A percentile compares a stretch with the other conserved stretches of the same genome.
These are phyloP conservation scores for Aaosphaeria arxii DNA, from an alignment of 2,329 filamentous ascomycete species.

Conservation along the genomic window DNA sequence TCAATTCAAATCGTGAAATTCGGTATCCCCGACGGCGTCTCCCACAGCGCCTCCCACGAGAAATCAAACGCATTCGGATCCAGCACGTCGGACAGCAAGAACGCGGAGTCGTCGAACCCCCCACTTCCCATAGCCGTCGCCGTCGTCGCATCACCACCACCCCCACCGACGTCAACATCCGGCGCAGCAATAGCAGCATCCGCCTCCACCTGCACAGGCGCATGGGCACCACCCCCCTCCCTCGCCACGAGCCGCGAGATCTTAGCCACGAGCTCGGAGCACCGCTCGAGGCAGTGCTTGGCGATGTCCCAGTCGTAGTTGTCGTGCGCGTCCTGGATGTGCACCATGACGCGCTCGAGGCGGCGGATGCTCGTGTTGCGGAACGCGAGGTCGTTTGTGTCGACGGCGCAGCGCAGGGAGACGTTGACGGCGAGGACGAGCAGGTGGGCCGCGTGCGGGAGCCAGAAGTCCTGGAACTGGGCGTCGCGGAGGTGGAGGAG, in stretches of 20 bases:
- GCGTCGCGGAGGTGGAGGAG: slow-evolving; percentile 45
- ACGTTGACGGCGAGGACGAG: slow-evolving; percentile 55
- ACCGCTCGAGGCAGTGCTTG: slow-evolving; percentile 51
- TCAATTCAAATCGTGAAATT: slow-evolving; percentile 25
- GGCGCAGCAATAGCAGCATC: not conserved
- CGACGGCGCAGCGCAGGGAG: slow-evolving; percentile 50
- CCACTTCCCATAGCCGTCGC: slow-evolving; percentile 1
- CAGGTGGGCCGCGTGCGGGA: slow-evolving; percentile 49
- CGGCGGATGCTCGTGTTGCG: slow-evolving; percentile 46
- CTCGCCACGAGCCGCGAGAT: slow-evolving; percentile 26
- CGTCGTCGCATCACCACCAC: slow-evolving; percentile 4
- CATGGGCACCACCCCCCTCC: slow-evolving; percentile 2
- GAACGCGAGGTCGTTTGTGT: slow-evolving; percentile 47
- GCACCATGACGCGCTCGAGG: slow-evolving; percentile 47
- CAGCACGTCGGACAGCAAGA: slow-evolving; percentile 28
- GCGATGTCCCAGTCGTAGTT: slow-evolving; percentile 56
- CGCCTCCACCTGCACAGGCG: not conserved
- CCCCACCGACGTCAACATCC: not conserved
- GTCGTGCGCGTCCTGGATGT: slow-evolving; percentile 46
- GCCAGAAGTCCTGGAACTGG: slow-evolving; percentile 54
- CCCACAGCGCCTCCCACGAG: slow-evolving; percentile 36
- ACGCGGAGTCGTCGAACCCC: slow-evolving; percentile 25
- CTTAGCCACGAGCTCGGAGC: slow-evolving; percentile 33
- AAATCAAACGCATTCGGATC: slow-evolving; percentile 36
- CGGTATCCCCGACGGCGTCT: slow-evolving; percentile 32